phyloP scores from a whole-genome alignment of 768 basidiomycete species.

The Tulasnella sp. region DNA sequence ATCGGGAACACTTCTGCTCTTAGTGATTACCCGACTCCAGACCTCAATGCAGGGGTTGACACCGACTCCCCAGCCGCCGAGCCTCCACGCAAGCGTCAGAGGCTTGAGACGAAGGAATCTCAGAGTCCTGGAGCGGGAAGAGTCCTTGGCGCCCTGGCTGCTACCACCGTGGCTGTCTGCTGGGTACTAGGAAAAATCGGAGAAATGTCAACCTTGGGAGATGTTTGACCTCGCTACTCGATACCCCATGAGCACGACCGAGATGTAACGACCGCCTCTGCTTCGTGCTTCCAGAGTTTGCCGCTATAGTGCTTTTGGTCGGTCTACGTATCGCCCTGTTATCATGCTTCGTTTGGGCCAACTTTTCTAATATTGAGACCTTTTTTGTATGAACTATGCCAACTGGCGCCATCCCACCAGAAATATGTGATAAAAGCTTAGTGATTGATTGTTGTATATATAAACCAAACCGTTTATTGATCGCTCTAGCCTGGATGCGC shows the following conservation, averaged over 20 bases:
- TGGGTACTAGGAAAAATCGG: neutral
- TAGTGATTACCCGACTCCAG: neutral
- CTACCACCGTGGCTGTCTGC: neutral
- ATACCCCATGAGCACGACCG: neutral
- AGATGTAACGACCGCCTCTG: neutral
- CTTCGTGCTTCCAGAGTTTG: neutral
- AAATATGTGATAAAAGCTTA: neutral
- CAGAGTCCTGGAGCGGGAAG: neutral
- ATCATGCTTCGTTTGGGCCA: neutral
- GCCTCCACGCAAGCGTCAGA: neutral
- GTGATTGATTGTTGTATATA: neutral
- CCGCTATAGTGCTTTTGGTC: neutral
- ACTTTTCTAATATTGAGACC: neutral
- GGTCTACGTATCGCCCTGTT: neutral
- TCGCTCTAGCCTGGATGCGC: too few species aligned
- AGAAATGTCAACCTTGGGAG: constrained; percentile 11
- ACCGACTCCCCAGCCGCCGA: neutral
- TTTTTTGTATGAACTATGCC: neutral
- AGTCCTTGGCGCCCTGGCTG: neutral
- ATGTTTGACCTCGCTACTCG: neutral
- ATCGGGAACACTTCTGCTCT: neutral
- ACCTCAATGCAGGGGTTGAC: neutral
- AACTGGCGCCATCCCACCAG: neutral
- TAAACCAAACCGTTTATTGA: neutral
- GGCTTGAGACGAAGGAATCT: neutral